Evolutionary conservation across 345 rosid species (phyloP).

Genomic region (Rhizophora apiculata): DNA sequence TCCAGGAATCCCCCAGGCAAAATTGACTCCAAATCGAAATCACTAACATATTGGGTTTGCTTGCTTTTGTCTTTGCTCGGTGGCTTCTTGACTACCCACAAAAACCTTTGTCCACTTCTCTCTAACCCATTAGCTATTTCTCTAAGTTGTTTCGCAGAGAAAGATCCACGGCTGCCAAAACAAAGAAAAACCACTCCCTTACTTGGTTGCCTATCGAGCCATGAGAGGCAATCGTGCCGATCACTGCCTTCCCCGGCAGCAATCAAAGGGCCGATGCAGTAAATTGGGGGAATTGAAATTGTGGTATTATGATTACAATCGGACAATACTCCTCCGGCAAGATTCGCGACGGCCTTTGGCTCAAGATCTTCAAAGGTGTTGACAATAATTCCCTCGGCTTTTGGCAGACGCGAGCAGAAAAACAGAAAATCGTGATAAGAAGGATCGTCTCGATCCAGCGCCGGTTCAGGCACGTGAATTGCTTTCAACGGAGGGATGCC

Average conservation of each 20-base stretch:
- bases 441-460: conserved; percentile 24
- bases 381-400: conserved; percentile 19
- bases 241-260: not conserved
- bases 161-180: conserved; percentile 20
- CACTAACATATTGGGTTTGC: not conserved
- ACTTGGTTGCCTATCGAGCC: conserved; percentile 16
- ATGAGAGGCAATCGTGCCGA: conserved; percentile 10
- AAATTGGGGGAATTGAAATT: conserved; percentile 9
- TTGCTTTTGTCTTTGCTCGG: not conserved
- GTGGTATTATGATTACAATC: conserved; percentile 7
- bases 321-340: conserved; percentile 5
- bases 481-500: conserved; percentile 33
- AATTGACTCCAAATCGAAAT: conserved; percentile 6
- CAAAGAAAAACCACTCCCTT: conserved; percentile 20
- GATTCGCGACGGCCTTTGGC: conserved; percentile 25
- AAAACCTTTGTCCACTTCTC: conserved; percentile 14
- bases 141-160: conserved; percentile 7
- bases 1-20: conserved; percentile 35
- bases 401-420: conserved; percentile 3
- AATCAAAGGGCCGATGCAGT: conserved; percentile 33
- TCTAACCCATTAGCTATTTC: conserved; percentile 19
- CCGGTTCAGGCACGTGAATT: conserved; percentile 24
- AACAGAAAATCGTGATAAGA: conserved; percentile 13
- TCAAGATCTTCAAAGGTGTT: conserved; percentile 34
- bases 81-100: conserved; percentile 14